A percentile compares a stretch with the other conserved stretches of the same genome.
Conservation (phyloP, 805 yeast genomes). For the Brettanomyces sp. region DNA sequence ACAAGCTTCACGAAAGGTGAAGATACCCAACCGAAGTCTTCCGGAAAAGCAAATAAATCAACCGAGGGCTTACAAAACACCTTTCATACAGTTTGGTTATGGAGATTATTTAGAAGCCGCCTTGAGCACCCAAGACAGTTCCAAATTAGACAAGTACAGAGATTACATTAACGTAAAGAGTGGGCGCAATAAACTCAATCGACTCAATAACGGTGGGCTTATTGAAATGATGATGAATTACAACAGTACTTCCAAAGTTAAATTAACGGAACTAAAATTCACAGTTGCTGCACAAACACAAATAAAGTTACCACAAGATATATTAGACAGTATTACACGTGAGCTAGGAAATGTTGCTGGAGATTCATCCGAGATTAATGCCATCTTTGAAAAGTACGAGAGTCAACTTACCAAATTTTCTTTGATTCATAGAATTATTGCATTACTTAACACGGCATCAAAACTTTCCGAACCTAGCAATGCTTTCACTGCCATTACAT, state of each 20-base stretch:
- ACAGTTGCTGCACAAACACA: too few species aligned
- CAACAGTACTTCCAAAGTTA: neutral
- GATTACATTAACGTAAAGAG: conserved; percentile 12
- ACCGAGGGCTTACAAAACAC: conserved; percentile 1
- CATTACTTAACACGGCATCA: too few species aligned
- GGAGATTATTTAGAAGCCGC: conserved; percentile 11
- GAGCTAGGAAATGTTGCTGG: too few species aligned
- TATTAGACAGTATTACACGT: too few species aligned
- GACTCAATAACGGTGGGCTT: conserved; percentile 3
- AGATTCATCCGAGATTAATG: too few species aligned
- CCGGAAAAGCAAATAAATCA: neutral
- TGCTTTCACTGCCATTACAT: too few species aligned
- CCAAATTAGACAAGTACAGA: conserved; percentile 9
- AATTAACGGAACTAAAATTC: too few species aligned
- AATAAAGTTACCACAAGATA: too few species aligned
- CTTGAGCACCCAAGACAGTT: neutral
- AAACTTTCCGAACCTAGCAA: too few species aligned
- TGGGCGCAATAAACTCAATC: conserved; percentile 1
- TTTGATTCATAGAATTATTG: too few species aligned
- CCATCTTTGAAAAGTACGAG: too few species aligned
- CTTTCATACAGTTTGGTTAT: conserved; percentile 7
- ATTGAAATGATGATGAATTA: conserved; percentile 9
- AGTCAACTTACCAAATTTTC: too few species aligned
- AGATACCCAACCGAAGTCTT: neutral
- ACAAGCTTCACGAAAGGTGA: neutral